phyloP scores from a whole-genome alignment of 768 basidiomycete genomes.

The Mycena kentingensis region DNA sequence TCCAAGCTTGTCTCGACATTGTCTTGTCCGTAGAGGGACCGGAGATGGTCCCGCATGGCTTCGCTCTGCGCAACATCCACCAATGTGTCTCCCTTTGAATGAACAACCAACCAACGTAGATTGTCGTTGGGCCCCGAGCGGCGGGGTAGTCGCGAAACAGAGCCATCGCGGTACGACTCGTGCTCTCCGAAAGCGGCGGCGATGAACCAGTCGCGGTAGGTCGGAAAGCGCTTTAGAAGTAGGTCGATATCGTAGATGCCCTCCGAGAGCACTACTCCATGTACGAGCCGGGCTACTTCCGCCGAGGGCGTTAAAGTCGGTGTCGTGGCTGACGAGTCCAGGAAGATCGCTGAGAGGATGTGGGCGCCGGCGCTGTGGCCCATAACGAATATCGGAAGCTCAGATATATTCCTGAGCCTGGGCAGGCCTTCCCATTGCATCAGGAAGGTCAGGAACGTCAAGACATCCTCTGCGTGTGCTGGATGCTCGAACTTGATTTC shows the following conservation, averaged over 20 bases:
- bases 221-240: constrained; percentile 63
- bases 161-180: constrained; percentile 50
- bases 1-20: constrained; percentile 37
- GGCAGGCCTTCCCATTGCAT: constrained; percentile 44
- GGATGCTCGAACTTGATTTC: constrained; percentile 59
- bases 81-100: constrained; percentile 72
- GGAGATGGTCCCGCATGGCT: constrained; percentile 59
- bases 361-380: constrained; percentile 86
- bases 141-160: constrained; percentile 45
- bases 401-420: constrained; percentile 19
- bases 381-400: constrained; percentile 57
- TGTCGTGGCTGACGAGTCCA: constrained; percentile 48
- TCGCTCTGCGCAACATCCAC: constrained; percentile 66
- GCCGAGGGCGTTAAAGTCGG: constrained; percentile 49
- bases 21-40: constrained; percentile 32
- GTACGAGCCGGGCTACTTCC: constrained; percentile 44
- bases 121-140: constrained; percentile 36
- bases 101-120: constrained; percentile 70
- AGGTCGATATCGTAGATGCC: constrained; percentile 78
- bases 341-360: constrained; percentile 71
- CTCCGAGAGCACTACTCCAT: constrained; percentile 65
- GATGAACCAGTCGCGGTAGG: constrained; percentile 73
- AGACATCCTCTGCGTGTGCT: constrained; percentile 65
- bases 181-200: constrained; percentile 58
- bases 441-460: constrained; percentile 63